Evolutionary conservation across 2,329 filamentous ascomycete species (phyloP).

Genomic region (Verruconis gallopava): DNA sequence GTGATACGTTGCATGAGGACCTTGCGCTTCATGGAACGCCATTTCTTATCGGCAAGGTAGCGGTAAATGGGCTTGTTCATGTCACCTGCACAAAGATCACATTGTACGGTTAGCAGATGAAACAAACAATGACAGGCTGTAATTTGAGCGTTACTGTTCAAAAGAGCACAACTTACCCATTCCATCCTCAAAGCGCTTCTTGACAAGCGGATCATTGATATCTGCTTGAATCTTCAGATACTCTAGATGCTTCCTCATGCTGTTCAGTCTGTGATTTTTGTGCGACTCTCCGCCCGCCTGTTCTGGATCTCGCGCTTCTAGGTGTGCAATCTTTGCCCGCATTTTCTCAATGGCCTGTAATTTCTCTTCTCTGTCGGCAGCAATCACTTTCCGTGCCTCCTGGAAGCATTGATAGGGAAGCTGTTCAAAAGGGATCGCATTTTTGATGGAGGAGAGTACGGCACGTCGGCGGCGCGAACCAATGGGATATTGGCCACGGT

Average conservation of each 20-base stretch:
- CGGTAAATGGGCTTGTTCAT: slow-evolving; percentile 97
- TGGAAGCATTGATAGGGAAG: slow-evolving; percentile 97
- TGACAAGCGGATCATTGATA: slow-evolving; percentile 87
- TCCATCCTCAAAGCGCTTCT: slow-evolving; percentile 88
- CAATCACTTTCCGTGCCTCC: slow-evolving; percentile 74
- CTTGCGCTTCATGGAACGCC: slow-evolving; percentile 69
- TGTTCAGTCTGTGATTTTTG: slow-evolving; percentile 54
- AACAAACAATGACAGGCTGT: too few relatives aligned
- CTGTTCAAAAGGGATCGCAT: slow-evolving; percentile 67
- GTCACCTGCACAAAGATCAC: slow-evolving; percentile 48
- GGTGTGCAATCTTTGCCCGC: slow-evolving; percentile 52
- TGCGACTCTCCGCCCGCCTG: slow-evolving; percentile 49
- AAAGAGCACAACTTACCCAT: slow-evolving; percentile 45
- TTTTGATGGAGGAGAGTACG: slow-evolving; percentile 34
- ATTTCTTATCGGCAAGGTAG: slow-evolving; percentile 73
- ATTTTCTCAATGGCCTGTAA: slow-evolving; percentile 57
- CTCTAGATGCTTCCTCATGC: slow-evolving; percentile 61
- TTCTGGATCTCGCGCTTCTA: slow-evolving; percentile 46
- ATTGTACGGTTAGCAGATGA: too few relatives aligned
- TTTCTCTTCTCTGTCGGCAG: slow-evolving; percentile 71
- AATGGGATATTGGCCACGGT: slow-evolving; percentile 1
- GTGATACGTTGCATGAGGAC: slow-evolving; percentile 73
- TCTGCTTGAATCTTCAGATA: slow-evolving; percentile 79
- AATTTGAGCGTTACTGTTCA: too few relatives aligned
- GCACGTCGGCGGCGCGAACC: slow-evolving; percentile 22